Evolutionary conservation across 2,329 filamentous ascomycete species (phyloP), one percentile per base, ranked within the genome.

Genomic region (Lasiodiplodia gonubiensis): DNA sequence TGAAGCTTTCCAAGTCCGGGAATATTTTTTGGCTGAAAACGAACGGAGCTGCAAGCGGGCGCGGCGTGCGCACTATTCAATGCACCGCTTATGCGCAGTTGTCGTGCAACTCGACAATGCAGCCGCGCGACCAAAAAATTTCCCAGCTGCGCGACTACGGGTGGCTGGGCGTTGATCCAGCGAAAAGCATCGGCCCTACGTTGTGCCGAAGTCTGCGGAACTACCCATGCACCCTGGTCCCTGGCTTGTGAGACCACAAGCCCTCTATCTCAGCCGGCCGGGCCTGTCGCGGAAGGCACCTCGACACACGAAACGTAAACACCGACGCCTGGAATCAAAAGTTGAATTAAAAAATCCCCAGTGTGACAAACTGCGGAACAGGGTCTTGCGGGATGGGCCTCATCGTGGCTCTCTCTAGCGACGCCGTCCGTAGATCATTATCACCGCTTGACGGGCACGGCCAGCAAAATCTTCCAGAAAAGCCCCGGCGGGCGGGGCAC

Each of bases 391-490:
- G 64, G 30, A 30, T 52, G 49, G 37, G 64, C 64, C 51, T 33
- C 30, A 66, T 52, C 52, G 51, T 57, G 35, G 64, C 51, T 55
- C 39, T 25, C 18, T 66, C 33, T 16, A 54, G 52, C 51, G 64
- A 54, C 51, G 51, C 64, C 64, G 27, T 35, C 30, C 37, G 64
- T 57, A 66, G 64, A 66, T 66, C 64, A 55, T 66, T 25, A 66
- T 55, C 53, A 57, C 61, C 49, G 59, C 59, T 51, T 27, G 59
- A 51, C 27, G 21, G n/a, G 66, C 66, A 67, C 66, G 66, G 66
- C 57, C 46, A 49, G 66, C 66, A 67, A 64, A 64, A 37, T 67
- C 66, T 67, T 67, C 66, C 59, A 67, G 57, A 67, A 67, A 59
- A 39, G 51, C 39, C 66, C 66, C 49, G 54, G 54, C n/a, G 33